Base-by-base conservation (phyloP, 2,329 filamentous ascomycete genomes). In the Cercospora zeina region DNA sequence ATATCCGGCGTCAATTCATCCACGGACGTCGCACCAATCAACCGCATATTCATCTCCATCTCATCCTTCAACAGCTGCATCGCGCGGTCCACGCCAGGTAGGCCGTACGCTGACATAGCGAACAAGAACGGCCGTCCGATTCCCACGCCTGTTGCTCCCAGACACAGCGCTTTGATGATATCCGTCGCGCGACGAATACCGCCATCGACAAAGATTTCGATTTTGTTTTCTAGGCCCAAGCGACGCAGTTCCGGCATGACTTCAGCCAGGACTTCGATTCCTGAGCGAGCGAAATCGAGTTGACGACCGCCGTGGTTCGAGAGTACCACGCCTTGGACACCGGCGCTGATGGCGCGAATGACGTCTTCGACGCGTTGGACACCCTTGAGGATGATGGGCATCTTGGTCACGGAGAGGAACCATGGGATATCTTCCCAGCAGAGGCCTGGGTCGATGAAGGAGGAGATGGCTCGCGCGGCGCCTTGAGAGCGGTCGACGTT, bases 21-120 rank as follows among this genome's bases (percentile, higher is more conserved):
- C 33, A 99, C 77, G 63, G 78, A 87, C 19, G 83, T 85, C 62
- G 87, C 90, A 9, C 95, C 95, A 69, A 99, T 91, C 66, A 99
- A 80, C 6, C 95, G 86, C 95, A 99, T 97, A 73, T 93, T 95
- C 93, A 97, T 97, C 80, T 96, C 92, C 85, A 99, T 90, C 83
- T 99, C 95, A 72, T 97, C 95, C 79, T 73, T 75, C 55, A 76
- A 62, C 62, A 77, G 61, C 65, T 92, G 89, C 89, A 97, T 96
- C 33, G 95, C 95, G 34, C 91, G 85, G 73, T 96, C 90, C 19
- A 97, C 93, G 66, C 95, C 95, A 2, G 88, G 82, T 63, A 91
- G 79, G 1, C 95, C 95, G 72, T 97, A 97, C 9, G 91, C 87
- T 66, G 88, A 90, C 93, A 99, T 97, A 72, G 95, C 93, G 74